phyloP scores from a whole-genome alignment of 805 yeast species.

The Ogataea sp. region DNA sequence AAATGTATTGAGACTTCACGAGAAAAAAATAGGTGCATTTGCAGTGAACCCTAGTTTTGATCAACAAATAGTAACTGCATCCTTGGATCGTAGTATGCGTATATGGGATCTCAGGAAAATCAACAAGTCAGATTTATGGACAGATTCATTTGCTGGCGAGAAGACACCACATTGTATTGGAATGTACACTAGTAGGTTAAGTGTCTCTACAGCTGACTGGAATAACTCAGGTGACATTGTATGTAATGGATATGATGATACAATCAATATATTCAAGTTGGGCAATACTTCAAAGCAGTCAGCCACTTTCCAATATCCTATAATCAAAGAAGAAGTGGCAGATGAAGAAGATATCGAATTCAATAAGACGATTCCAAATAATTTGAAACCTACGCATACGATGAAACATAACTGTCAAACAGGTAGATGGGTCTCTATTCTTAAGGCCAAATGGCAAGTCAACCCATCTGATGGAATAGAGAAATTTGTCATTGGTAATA shows the following conservation, averaged over 20 bases:
- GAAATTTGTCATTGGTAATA: slow-evolving; percentile 87
- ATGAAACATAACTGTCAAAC: slow-evolving; percentile 91
- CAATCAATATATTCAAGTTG: slow-evolving; percentile 63
- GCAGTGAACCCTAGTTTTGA: slow-evolving; percentile 61
- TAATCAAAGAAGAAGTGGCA: slow-evolving; percentile 8
- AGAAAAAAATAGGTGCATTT: slow-evolving; percentile 90
- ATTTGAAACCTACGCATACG: slow-evolving; percentile 51
- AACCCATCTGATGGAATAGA: slow-evolving; percentile 63
- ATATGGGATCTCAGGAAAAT: slow-evolving; percentile 78
- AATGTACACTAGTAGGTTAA: slow-evolving; percentile 62
- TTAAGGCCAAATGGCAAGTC: slow-evolving; percentile 82
- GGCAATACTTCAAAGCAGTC: slow-evolving; percentile 25
- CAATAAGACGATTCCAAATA: slow-evolving; percentile 23
- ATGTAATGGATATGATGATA: slow-evolving; percentile 90
- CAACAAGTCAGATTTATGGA: slow-evolving; percentile 36
- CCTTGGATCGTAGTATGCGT: slow-evolving; percentile 77
- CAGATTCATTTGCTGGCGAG: slow-evolving; percentile 40
- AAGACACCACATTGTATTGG: slow-evolving; percentile 48
- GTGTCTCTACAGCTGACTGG: slow-evolving; percentile 84
- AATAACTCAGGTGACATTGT: slow-evolving; percentile 61
- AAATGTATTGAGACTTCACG: slow-evolving; percentile 57
- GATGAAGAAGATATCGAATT: slow-evolving; percentile 10
- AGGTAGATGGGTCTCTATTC: slow-evolving; percentile 92
- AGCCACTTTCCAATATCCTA: slow-evolving; percentile 10
- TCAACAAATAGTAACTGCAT: slow-evolving; percentile 75